Evolutionary conservation across 2,329 filamentous ascomycete genomes (phyloP).

Genomic region (Colletotrichum agaves): DNA sequence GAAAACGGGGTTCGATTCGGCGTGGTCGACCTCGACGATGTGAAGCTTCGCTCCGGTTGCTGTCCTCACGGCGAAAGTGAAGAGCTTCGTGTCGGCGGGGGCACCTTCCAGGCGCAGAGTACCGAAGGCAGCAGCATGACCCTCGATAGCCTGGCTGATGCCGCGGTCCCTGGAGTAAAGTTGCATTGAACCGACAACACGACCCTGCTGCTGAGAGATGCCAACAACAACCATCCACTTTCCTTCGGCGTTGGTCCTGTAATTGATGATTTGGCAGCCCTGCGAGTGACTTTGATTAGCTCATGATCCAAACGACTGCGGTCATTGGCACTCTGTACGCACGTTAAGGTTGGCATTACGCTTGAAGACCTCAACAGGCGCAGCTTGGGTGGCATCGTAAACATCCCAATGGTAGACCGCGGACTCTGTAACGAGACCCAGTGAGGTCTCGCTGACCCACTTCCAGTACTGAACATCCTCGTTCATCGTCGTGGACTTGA

Average conservation of each 20-base stretch:
- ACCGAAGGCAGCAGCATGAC: conserved; percentile 94
- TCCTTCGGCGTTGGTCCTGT: conserved; percentile 92
- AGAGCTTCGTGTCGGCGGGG: conserved; percentile 90
- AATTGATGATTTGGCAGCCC: conserved; percentile 99
- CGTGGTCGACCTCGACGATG: conserved; percentile 96
- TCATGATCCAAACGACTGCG: background rate
- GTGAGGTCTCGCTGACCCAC: conserved; percentile 90
- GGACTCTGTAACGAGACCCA: conserved; percentile 91
- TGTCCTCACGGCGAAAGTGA: conserved; percentile 94
- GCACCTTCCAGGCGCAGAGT: conserved; percentile 90
- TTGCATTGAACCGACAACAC: conserved; percentile 96
- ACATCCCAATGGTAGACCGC: conserved; percentile 99
- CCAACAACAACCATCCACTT: conserved; percentile 99
- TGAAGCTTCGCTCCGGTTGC: conserved; percentile 93
- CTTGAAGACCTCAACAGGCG: conserved; percentile 92
- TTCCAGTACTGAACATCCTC: conserved; percentile 99
- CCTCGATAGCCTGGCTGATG: conserved; percentile 98
- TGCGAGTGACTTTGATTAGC: conserved; percentile 48
- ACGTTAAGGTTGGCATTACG: conserved; percentile 90
- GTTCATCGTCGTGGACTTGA: conserved; percentile 96
- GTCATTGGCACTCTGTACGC: conserved; percentile 52
- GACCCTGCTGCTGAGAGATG: conserved; percentile 91
- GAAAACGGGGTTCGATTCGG: conserved; percentile 88
- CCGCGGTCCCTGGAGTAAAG: conserved; percentile 95
- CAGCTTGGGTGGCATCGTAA: conserved; percentile 81